Percentiles rank a stretch among this genome's conserved stretches.
Evolutionary conservation across 768 basidiomycete genomes (phyloP).

Genomic region (Psilocybe azurescens): DNA sequence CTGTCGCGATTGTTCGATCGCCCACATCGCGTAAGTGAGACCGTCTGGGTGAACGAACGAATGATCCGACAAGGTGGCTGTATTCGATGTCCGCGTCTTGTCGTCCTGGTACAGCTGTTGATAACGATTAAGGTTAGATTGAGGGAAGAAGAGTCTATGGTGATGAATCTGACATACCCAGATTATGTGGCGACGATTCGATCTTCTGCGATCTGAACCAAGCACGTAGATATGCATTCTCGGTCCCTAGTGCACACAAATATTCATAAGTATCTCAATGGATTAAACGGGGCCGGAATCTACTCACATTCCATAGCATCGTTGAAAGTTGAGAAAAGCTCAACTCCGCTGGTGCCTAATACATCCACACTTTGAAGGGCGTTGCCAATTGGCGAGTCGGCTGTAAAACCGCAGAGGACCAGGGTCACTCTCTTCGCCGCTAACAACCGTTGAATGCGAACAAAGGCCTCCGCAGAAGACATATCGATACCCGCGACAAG

Average conservation of each 20-base stretch:
- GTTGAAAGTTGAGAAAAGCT: slow-evolving; percentile 80
- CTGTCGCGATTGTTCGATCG: slow-evolving; percentile 65
- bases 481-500: slow-evolving; percentile 92
- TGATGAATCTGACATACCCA: slow-evolving; percentile 39
- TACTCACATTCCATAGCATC: slow-evolving; percentile 92
- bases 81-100: slow-evolving; percentile 55
- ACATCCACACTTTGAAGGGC: slow-evolving; percentile 83
- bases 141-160: neutral
- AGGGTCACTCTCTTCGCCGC: slow-evolving; percentile 78
- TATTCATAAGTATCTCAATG: neutral
- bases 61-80: slow-evolving; percentile 45
- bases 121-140: slow-evolving; percentile 7
- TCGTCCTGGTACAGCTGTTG: slow-evolving; percentile 61
- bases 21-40: slow-evolving; percentile 75
- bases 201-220: slow-evolving; percentile 75
- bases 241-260: slow-evolving; percentile 67
- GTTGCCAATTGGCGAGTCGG: slow-evolving; percentile 66
- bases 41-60: slow-evolving; percentile 69
- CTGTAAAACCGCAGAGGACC: slow-evolving; percentile 84
- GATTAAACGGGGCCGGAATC: no score
- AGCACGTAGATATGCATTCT: slow-evolving; percentile 87
- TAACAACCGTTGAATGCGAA: slow-evolving; percentile 85
- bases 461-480: slow-evolving; percentile 94
- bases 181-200: slow-evolving; percentile 48
- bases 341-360: slow-evolving; percentile 77